phyloP scores from a whole-genome alignment of 2,329 filamentous ascomycete genomes.

The Penicillium sclerotigenum region DNA sequence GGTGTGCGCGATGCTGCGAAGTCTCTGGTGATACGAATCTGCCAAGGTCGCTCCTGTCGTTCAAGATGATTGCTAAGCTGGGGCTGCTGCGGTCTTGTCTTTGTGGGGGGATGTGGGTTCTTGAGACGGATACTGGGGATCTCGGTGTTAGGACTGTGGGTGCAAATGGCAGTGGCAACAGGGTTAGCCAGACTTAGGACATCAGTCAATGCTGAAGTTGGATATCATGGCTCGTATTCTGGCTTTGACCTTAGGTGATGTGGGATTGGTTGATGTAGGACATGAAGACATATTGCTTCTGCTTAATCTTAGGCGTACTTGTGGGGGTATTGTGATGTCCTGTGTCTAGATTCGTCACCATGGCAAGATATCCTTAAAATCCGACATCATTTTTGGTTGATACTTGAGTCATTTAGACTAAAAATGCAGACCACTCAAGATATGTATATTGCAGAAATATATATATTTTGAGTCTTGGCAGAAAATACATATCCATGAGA shows the following conservation, averaged over 20 bases:
- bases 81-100: constrained; percentile 39
- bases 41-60: constrained; percentile 35
- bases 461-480: neutral
- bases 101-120: constrained; percentile 42
- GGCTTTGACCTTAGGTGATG: neutral
- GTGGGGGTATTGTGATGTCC: neutral
- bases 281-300: neutral
- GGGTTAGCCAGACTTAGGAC: neutral
- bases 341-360: neutral
- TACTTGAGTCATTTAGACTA: neutral
- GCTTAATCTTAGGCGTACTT: neutral
- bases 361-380: neutral
- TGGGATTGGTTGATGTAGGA: neutral
- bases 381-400: neutral
- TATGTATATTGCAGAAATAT: neutral
- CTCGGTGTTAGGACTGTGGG: neutral
- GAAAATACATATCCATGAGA: neutral
- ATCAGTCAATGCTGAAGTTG: neutral
- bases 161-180: neutral
- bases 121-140: constrained; percentile 27
- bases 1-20: constrained; percentile 60
- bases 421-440: neutral
- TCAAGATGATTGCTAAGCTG: constrained; percentile 39
- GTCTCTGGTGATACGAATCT: constrained; percentile 62
- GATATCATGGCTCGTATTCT: neutral